A percentile compares a stretch with the other conserved stretches of the same genome.
These are phyloP conservation scores for Aspergillus coremiiformis DNA, from an alignment of 495 filamentous ascomycete species.

Conservation along the genomic window DNA sequence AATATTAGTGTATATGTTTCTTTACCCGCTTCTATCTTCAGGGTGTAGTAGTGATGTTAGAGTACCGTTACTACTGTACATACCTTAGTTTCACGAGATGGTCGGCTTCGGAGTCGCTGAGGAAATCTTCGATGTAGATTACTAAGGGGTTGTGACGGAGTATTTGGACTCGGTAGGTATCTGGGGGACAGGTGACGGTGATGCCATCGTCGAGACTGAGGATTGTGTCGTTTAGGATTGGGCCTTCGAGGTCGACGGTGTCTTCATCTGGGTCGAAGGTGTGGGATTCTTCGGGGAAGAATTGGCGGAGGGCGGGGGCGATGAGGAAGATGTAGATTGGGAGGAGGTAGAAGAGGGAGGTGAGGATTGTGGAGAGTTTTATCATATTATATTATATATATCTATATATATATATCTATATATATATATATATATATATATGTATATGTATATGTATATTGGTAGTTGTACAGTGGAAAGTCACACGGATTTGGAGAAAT, in stretches of 20 bases:
- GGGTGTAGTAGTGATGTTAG: too few relatives aligned
- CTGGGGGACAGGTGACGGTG: slow-evolving; percentile 26
- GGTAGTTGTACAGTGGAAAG: too few relatives aligned
- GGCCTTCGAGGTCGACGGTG: slow-evolving; percentile 9
- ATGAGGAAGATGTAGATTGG: slow-evolving; percentile 34
- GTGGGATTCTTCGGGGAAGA: slow-evolving; percentile 9
- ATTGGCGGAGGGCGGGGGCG: slow-evolving; percentile 17
- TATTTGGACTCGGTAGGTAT: slow-evolving; percentile 34
- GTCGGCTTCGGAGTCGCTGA: slow-evolving; percentile 40
- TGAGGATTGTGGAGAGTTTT: slow-evolving; percentile 23
- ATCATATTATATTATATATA: not conserved
- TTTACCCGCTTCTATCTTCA: too few relatives aligned
- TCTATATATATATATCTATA: not conserved
- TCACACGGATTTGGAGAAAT: too few relatives aligned
- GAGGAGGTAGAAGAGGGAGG: slow-evolving; percentile 35
- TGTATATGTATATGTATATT: not conserved
- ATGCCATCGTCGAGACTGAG: slow-evolving; percentile 31
- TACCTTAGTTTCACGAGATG: slow-evolving; percentile 48
- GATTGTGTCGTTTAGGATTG: slow-evolving; percentile 18
- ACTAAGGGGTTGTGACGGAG: slow-evolving; percentile 46
- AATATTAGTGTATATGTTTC: too few relatives aligned
- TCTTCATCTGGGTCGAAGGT: slow-evolving; percentile 13
- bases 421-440: not conserved
- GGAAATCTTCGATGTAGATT: slow-evolving; percentile 50
- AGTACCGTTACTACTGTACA: too few relatives aligned